Evolutionary conservation across 2,329 filamentous ascomycete species (phyloP).

Genomic region (Esteya vermicola): DNA sequence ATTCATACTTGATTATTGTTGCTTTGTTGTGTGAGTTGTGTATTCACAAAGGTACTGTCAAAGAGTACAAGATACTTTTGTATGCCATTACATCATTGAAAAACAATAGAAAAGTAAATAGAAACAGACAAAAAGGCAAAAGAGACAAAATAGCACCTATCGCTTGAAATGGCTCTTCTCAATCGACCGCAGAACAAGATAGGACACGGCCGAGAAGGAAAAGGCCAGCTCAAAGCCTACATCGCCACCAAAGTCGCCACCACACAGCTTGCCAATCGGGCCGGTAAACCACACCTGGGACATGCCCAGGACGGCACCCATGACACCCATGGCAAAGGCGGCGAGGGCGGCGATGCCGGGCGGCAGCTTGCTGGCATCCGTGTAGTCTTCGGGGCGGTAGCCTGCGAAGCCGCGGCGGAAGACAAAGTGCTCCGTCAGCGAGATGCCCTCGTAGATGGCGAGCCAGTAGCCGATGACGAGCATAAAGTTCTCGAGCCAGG

Average conservation of each 20-base stretch:
- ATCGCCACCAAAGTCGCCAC: constrained; percentile 25
- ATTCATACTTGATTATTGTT: too few relatives aligned
- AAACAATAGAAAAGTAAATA: background rate
- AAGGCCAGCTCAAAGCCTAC: constrained; percentile 53
- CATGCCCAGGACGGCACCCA: constrained; percentile 42
- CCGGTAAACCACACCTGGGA: constrained; percentile 48
- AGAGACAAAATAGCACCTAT: constrained; percentile 1
- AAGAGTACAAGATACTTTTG: too few relatives aligned
- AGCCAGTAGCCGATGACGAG: constrained; percentile 26
- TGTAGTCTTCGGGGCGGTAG: constrained; percentile 29
- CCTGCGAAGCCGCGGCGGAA: constrained; percentile 29
- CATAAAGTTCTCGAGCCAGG: constrained; percentile 24
- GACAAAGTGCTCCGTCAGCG: constrained; percentile 21
- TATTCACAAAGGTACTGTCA: too few relatives aligned
- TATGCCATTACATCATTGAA: too few relatives aligned
- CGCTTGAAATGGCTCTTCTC: constrained; percentile 26
- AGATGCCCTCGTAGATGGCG: constrained; percentile 28
- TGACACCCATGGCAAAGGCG: constrained; percentile 18
- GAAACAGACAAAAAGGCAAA: background rate
- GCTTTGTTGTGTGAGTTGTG: too few relatives aligned
- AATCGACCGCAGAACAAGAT: constrained; percentile 31
- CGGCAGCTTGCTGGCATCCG: constrained; percentile 26
- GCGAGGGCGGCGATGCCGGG: constrained; percentile 20
- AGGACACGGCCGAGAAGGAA: constrained; percentile 24
- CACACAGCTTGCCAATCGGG: constrained; percentile 42